These are phyloP conservation scores for Fusarium sarcochroum DNA, from an alignment of 2,329 filamentous ascomycete species.

Conservation along the genomic window DNA sequence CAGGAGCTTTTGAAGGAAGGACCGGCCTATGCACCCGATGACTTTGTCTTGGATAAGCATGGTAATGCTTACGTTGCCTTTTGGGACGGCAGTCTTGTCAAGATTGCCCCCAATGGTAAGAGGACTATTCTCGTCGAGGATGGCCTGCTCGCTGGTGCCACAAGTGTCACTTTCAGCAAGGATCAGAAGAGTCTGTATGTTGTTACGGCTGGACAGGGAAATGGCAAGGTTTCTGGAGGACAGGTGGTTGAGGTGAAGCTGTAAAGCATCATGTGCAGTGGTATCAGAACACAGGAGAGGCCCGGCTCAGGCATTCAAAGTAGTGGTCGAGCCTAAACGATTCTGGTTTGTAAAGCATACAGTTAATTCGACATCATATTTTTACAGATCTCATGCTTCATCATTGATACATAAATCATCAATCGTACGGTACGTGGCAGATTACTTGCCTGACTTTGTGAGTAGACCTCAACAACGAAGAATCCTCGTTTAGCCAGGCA, in stretches of 20 bases:
- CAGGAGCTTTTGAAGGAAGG: not conserved
- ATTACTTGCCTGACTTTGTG: too few species aligned
- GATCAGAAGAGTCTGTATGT: constrained; percentile 3
- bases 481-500: too few species aligned
- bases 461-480: too few species aligned
- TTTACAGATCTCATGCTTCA: too few species aligned
- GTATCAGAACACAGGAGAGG: not conserved
- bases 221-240: not conserved
- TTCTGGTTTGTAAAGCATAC: too few species aligned
- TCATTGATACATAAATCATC: too few species aligned
- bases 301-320: too few species aligned
- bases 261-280: not conserved
- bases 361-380: too few species aligned
- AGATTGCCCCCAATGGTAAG: not conserved
- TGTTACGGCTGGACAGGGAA: not conserved
- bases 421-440: too few species aligned
- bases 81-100: constrained; percentile 1
- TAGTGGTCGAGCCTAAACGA: too few species aligned
- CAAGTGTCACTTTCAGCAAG: not conserved
- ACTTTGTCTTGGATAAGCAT: not conserved
- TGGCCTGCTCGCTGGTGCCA: not conserved
- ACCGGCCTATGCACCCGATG: not conserved
- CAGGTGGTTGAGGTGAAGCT: constrained; percentile 10
- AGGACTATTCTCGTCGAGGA: not conserved
- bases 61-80: constrained; percentile 5